Conservation (phyloP, 768 basidiomycete species). For the Hirschioporus abietinus region DNA sequence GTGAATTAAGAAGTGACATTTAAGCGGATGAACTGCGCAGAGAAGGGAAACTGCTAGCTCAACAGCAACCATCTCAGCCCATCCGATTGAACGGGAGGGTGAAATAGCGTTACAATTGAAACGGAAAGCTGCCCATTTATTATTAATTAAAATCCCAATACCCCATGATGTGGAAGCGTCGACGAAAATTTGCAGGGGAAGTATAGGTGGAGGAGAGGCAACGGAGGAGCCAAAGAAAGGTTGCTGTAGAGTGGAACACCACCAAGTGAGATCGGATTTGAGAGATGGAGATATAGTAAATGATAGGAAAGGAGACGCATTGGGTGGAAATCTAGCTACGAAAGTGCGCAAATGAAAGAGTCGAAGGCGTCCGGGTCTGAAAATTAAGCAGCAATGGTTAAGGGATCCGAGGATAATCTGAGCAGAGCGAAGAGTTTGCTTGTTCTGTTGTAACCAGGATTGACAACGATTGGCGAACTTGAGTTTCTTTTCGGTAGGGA, state of each 20-base stretch:
- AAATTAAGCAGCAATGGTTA: conserved; percentile 29
- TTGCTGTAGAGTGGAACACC: conserved; percentile 12
- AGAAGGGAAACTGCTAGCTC: conserved; percentile 34
- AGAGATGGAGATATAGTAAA: conserved; percentile 11
- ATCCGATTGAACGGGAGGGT: conserved; percentile 30
- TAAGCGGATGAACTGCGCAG: conserved; percentile 18
- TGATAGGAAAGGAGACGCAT: neutral
- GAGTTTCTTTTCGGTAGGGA: conserved; percentile 25
- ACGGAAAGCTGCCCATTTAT: conserved; percentile 35
- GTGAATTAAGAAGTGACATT: conserved; percentile 25
- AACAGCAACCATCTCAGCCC: conserved; percentile 41
- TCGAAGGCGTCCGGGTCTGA: conserved; percentile 25
- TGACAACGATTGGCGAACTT: conserved; percentile 20
- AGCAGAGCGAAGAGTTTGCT: neutral
- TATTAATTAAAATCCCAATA: conserved; percentile 33
- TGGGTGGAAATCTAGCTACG: conserved; percentile 17
- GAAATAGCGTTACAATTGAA: conserved; percentile 26
- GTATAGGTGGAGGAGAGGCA: conserved; percentile 5
- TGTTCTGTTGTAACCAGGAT: neutral
- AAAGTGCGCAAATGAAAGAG: conserved; percentile 27
- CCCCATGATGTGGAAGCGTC: conserved; percentile 37
- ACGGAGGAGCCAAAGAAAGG: conserved; percentile 12
- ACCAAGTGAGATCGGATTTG: conserved; percentile 24
- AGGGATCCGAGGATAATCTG: conserved; percentile 13
- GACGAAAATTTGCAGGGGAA: conserved; percentile 29